These are phyloP conservation scores for Ascomycota sp. DNA, from an alignment of 2,329 filamentous ascomycete genomes.

Conservation along the genomic window DNA sequence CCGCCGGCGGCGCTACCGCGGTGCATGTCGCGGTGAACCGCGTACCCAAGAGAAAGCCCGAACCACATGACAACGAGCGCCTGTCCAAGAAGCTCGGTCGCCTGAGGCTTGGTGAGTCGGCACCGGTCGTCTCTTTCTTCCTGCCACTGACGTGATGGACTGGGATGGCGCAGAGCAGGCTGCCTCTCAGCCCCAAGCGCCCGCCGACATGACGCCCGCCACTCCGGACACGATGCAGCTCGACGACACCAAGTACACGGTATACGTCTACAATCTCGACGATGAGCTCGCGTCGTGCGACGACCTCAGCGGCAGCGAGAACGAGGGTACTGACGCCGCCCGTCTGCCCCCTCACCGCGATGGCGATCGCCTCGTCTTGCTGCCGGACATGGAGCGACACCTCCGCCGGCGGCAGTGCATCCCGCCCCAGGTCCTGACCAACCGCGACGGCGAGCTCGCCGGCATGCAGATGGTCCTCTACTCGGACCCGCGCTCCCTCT, in stretches of 20 bases:
- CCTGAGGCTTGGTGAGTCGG: constrained; percentile 54
- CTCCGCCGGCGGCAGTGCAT: constrained; percentile 52
- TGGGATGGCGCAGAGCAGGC: constrained; percentile 34
- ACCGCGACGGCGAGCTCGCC: constrained; percentile 31
- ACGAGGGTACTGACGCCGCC: too few relatives aligned
- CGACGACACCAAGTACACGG: constrained; percentile 68
- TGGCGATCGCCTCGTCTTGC: constrained; percentile 49
- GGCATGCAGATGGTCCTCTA: constrained; percentile 70
- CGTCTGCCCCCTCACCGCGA: too few relatives aligned
- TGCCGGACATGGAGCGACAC: constrained; percentile 71
- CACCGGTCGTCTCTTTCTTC: background rate
- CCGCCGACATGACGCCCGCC: constrained; percentile 28
- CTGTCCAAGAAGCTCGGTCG: constrained; percentile 69
- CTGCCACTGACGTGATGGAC: background rate
- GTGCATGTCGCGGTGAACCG: constrained; percentile 10
- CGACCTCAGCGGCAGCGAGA: too few relatives aligned
- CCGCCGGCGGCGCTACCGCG: constrained; percentile 5
- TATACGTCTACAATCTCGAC: constrained; percentile 83
- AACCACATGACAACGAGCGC: constrained; percentile 44
- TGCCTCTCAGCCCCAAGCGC: constrained; percentile 44
- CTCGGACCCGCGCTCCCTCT: constrained; percentile 54
- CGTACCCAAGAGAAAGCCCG: constrained; percentile 44
- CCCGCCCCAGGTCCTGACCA: constrained; percentile 41
- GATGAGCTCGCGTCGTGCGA: constrained; percentile 46
- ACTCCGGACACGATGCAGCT: constrained; percentile 45